Evolutionary conservation across 257 asterid species (phyloP).

Genomic region (Henckelia pumila): DNA sequence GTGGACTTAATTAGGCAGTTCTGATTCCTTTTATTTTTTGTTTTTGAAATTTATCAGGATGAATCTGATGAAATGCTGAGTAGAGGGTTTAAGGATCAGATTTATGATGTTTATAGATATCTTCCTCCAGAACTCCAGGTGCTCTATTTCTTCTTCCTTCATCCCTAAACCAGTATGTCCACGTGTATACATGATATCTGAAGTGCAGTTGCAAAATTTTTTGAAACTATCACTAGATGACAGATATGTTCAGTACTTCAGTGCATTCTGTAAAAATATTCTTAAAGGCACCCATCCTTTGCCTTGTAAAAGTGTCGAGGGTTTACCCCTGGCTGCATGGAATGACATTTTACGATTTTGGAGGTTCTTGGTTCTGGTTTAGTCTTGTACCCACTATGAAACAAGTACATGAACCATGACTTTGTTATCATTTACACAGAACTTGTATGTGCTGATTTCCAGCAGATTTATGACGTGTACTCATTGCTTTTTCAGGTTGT

Average conservation of each 20-base stretch:
- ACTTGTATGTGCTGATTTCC: conserved; percentile 17
- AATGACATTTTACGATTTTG: not conserved
- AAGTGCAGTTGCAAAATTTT: not conserved
- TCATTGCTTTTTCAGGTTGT: conserved; percentile 60
- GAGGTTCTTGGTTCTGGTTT: not conserved
- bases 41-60: conserved; percentile 47
- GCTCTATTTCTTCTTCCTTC: conserved; percentile 1
- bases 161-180: too few relatives aligned
- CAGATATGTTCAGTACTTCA: not conserved
- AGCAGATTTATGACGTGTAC: conserved; percentile 4
- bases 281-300: not conserved
- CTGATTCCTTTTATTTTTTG: conserved; percentile 3
- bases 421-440: not conserved
- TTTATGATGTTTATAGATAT: conserved; percentile 94
- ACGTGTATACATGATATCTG: not conserved
- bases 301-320: not conserved
- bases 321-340: not conserved
- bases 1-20: not conserved
- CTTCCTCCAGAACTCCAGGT: conserved; percentile 99
- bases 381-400: not conserved
- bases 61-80: conserved; percentile 99
- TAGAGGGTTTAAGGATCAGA: conserved; percentile 98
- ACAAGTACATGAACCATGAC: not conserved
- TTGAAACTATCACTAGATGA: not conserved
- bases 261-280: not conserved